Percentiles rank a stretch among this genome's conserved stretches.
phyloP scores from a whole-genome alignment of 2,329 filamentous ascomycete species.

The Paecilomyces fulvus region DNA sequence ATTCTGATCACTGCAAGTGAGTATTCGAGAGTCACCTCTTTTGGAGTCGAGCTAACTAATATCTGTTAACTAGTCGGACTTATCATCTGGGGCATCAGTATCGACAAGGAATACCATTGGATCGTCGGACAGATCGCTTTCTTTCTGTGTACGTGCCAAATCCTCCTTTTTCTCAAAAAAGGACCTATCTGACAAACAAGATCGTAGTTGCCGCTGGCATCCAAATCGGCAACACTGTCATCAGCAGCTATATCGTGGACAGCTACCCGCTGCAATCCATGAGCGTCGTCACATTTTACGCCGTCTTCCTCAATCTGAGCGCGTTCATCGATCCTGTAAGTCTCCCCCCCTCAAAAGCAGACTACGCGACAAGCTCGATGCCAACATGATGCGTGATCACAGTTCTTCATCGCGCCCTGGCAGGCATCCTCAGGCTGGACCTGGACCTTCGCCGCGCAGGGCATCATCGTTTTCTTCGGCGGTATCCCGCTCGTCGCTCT shows the following conservation, averaged over 20 bases:
- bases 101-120: constrained; percentile 48
- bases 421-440: constrained; percentile 39
- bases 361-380: background rate
- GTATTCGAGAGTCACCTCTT: constrained; percentile 4
- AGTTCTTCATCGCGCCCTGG: constrained; percentile 47
- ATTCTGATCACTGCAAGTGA: constrained; percentile 36
- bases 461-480: constrained; percentile 37
- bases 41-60: background rate
- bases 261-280: constrained; percentile 48
- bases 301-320: constrained; percentile 45
- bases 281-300: constrained; percentile 47
- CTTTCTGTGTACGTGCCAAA: constrained; percentile 41
- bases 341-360: constrained; percentile 2
- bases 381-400: background rate
- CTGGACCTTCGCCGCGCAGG: constrained; percentile 45
- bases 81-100: constrained; percentile 48
- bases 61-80: constrained; percentile 35
- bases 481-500: constrained; percentile 29
- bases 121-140: constrained; percentile 50
- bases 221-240: constrained; percentile 49
- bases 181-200: background rate
- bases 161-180: background rate
- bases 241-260: constrained; percentile 48
- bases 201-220: constrained; percentile 46
- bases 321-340: constrained; percentile 38